phyloP scores from a whole-genome alignment of 345 rosid species.

The Bretschneidera sinensis region DNA sequence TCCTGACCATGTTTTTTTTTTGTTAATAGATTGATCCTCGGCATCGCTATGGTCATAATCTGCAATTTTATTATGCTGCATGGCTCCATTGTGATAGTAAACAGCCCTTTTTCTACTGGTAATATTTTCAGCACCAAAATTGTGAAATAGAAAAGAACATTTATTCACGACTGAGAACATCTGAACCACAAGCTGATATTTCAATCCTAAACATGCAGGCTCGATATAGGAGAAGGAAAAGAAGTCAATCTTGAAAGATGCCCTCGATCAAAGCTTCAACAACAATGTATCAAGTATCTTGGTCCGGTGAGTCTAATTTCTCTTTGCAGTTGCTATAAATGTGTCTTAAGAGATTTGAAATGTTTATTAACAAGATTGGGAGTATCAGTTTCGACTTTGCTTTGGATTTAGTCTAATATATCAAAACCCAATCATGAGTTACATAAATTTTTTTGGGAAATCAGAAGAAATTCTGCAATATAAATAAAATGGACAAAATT shows the following conservation, averaged over 20 bases:
- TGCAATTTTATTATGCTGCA: constrained; percentile 73
- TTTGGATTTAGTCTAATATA: not conserved
- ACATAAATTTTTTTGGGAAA: too few species aligned
- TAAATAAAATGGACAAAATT: too few species aligned
- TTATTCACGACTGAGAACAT: not conserved
- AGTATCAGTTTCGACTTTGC: too few species aligned
- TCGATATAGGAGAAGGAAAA: constrained; percentile 85
- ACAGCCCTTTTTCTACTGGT: constrained; percentile 93
- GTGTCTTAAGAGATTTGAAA: too few species aligned
- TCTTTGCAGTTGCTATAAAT: not conserved
- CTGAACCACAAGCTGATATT: constrained; percentile 9
- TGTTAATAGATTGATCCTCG: constrained; percentile 78
- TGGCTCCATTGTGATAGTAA: constrained; percentile 86
- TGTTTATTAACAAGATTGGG: too few species aligned
- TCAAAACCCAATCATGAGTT: not conserved
- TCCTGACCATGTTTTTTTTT: constrained; percentile 13
- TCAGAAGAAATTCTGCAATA: too few species aligned
- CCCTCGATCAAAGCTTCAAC: constrained; percentile 65
- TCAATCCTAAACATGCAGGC: constrained; percentile 48
- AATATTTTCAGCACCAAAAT: constrained; percentile 19
- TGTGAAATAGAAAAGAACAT: not conserved
- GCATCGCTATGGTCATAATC: constrained; percentile 95
- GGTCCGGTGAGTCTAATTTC: constrained; percentile 66
- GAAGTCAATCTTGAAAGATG: constrained; percentile 66
- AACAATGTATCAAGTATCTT: constrained; percentile 91